Percentiles rank a stretch among this genome's conserved stretches.
Conservation (phyloP, 208 protist species). For the Leishmania guyanensis region DNA sequence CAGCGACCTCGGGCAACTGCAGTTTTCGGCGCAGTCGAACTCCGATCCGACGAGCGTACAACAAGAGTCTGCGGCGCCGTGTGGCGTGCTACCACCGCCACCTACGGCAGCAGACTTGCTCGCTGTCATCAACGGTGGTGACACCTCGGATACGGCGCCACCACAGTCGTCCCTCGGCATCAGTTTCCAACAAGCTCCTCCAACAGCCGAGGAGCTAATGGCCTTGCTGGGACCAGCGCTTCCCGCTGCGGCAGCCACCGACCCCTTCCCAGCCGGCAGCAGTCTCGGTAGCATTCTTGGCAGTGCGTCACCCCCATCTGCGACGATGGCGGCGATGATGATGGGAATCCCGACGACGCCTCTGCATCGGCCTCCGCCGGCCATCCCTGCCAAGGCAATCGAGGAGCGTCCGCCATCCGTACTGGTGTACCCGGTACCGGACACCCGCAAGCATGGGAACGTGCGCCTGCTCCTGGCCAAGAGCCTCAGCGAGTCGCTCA, state of each 20-base stretch:
- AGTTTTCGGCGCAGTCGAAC: neutral
- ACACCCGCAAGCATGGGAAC: conserved; percentile 54
- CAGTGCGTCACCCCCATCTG: neutral
- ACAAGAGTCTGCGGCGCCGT: neutral
- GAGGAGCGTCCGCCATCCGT: conserved; percentile 77
- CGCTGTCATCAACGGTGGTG: conserved; percentile 27
- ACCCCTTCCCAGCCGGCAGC: neutral
- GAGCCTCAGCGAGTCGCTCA: conserved; percentile 81
- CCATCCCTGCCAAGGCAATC: conserved; percentile 68
- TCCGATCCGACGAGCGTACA: neutral
- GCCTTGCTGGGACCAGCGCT: conserved; percentile 50
- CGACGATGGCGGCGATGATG: conserved; percentile 7
- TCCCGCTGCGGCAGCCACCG: neutral
- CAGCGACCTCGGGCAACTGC: neutral
- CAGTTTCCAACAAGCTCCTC: conserved; percentile 24
- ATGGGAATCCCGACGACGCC: conserved; percentile 25
- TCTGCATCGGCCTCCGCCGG: conserved; percentile 69
- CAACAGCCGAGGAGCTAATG: conserved; percentile 61
- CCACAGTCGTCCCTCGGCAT: neutral
- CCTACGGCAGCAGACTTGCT: conserved; percentile 21
- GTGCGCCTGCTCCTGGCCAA: conserved; percentile 75
- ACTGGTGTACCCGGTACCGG: conserved; percentile 81
- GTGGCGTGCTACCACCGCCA: conserved; percentile 15
- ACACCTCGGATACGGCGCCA: neutral
- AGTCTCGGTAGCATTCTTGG: neutral